Percentiles rank a stretch among this genome's conserved stretches.
Evolutionary conservation across 352 stramenopile genomes (phyloP).

Genomic region (Phytophthora capsici): DNA sequence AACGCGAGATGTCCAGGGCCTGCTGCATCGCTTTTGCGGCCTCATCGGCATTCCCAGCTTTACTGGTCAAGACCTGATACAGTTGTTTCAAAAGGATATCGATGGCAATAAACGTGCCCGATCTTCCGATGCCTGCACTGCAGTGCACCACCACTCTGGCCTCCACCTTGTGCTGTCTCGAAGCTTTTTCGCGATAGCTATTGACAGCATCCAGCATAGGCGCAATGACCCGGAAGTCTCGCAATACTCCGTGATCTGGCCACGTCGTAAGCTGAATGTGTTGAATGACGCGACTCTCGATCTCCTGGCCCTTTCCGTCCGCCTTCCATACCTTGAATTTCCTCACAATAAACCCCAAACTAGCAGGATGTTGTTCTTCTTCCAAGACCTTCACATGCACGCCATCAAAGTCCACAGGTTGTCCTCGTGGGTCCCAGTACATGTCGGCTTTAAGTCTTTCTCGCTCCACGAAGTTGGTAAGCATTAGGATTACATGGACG

Average conservation of each 20-base stretch:
- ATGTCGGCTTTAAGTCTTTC: constrained; percentile 74
- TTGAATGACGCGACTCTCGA: constrained; percentile 50
- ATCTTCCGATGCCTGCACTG: constrained; percentile 82
- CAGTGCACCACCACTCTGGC: constrained; percentile 74
- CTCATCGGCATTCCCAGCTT: constrained; percentile 23
- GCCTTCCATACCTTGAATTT: constrained; percentile 55
- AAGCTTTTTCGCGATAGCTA: constrained; percentile 42
- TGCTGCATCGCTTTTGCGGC: constrained; percentile 28
- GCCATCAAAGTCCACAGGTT: constrained; percentile 58
- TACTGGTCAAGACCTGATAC: constrained; percentile 30
- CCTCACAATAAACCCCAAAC: constrained; percentile 56
- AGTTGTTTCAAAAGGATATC: constrained; percentile 76
- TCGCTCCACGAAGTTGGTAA: constrained; percentile 87
- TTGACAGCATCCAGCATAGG: constrained; percentile 80
- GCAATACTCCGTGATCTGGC: constrained; percentile 80
- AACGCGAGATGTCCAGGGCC: constrained; percentile 58
- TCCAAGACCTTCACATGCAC: constrained; percentile 58
- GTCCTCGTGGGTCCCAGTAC: constrained; percentile 67
- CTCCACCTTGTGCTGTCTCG: constrained; percentile 24
- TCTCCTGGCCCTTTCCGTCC: constrained; percentile 23
- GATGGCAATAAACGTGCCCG: constrained; percentile 86
- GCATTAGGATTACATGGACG: constrained; percentile 87
- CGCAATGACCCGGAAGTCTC: constrained; percentile 74
- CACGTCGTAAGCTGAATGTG: constrained; percentile 84
- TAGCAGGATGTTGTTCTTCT: constrained; percentile 39